These are phyloP conservation scores for Taxawa tesnikishii DNA, from an alignment of 2,329 filamentous ascomycete species.

Conservation along the genomic window DNA sequence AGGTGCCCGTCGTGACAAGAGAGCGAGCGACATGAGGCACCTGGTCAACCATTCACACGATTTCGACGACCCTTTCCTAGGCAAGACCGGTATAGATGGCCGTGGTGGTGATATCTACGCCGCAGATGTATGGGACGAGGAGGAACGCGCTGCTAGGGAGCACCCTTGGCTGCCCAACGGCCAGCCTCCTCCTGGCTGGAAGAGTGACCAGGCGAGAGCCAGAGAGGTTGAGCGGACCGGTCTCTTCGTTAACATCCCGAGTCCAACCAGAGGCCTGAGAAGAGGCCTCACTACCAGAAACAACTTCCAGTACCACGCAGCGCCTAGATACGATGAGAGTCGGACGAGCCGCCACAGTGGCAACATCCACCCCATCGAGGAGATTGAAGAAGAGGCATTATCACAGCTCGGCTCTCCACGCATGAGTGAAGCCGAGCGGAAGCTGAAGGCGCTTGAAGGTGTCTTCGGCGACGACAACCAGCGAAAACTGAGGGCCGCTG, in stretches of 20 bases:
- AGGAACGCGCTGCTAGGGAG: neutral
- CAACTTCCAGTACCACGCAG: constrained; percentile 22
- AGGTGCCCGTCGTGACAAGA: constrained; percentile 23
- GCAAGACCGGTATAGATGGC: neutral
- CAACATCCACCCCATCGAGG: constrained; percentile 51
- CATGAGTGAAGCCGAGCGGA: constrained; percentile 12
- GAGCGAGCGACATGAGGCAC: constrained; percentile 7
- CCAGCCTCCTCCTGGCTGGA: constrained; percentile 3
- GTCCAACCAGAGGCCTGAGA: constrained; percentile 34
- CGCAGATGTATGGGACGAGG: neutral
- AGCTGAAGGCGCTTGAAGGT: constrained; percentile 11
- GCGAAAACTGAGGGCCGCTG: too few species aligned
- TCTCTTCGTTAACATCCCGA: constrained; percentile 33
- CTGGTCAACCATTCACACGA: constrained; percentile 5
- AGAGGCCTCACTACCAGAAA: constrained; percentile 24
- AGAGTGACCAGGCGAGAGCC: constrained; percentile 3
- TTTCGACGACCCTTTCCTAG: constrained; percentile 1
- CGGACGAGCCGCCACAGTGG: constrained; percentile 36
- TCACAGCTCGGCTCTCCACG: constrained; percentile 5
- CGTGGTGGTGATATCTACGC: constrained; percentile 4
- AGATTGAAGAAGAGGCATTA: constrained; percentile 43
- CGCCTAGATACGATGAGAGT: constrained; percentile 35
- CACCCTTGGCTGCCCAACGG: constrained; percentile 6
- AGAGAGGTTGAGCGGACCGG: constrained; percentile 32
- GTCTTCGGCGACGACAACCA: constrained; percentile 6